Evolutionary conservation across 2,329 filamentous ascomycete genomes (phyloP).

Genomic region (Alternaria longipes): DNA sequence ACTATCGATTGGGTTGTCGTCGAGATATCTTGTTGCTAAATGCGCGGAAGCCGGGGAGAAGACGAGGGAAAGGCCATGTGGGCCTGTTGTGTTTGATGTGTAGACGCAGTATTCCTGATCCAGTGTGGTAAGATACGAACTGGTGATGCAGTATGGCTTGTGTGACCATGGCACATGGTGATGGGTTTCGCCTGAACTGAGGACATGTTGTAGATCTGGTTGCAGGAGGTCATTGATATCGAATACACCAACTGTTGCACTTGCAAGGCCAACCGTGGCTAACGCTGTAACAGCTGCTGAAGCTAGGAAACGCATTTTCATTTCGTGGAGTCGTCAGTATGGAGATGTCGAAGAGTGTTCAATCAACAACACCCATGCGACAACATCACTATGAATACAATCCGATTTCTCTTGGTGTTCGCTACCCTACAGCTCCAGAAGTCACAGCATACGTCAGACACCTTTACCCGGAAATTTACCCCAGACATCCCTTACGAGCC

Average conservation of each 20-base stretch:
- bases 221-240: constrained; percentile 25
- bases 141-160: constrained; percentile 24
- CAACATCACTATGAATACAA: not conserved
- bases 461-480: constrained; percentile 18
- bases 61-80: constrained; percentile 27
- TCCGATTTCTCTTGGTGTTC: not conserved
- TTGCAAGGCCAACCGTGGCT: not conserved
- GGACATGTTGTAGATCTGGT: constrained; percentile 3
- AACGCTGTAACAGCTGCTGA: not conserved
- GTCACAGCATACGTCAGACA: not conserved
- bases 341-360: not conserved
- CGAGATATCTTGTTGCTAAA: constrained; percentile 10
- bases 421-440: not conserved
- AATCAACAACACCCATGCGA: no score
- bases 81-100: constrained; percentile 26
- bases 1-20: constrained; percentile 25
- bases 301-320: not conserved
- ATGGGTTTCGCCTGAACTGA: not conserved
- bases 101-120: constrained; percentile 34
- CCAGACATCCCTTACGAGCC: constrained; percentile 3
- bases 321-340: not conserved
- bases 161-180: constrained; percentile 22
- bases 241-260: constrained; percentile 23
- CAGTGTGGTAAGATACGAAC: constrained; percentile 10
- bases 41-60: constrained; percentile 18